Base-by-base conservation (phyloP, 805 yeast species). In the Saccharomycopsis microspora region DNA sequence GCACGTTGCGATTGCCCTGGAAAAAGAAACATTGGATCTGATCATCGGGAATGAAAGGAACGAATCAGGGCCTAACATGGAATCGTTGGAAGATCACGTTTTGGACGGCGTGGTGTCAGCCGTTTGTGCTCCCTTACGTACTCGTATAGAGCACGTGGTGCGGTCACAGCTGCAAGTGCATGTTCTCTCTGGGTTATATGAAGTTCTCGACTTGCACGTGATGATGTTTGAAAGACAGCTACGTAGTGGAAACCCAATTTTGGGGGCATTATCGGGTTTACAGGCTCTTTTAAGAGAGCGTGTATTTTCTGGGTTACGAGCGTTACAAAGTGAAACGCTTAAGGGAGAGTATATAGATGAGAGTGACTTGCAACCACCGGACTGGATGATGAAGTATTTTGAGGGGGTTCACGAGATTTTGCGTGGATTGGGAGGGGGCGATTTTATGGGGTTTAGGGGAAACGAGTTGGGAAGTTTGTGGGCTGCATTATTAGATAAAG, bases 1-100 rank as follows among this genome's bases (percentile, higher is more conserved):
- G 1, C 97, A 93, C 60, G 76, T 89, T 1, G 72, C 85, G 4
- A 80, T 88, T 32, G 95, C 88, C 3, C 85, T 86, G 63, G 98
- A 93, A 62, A 72, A 79, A 39, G 98, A 93, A 58, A 70, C 82
- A 32, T 71, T 90, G 4, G 71, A 71, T 5, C 71, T 79, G 19
- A 64, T 90, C 44, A 34, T 58, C 52, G 47, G 48, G 60, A 51
- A 53, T 54, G 53, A 30, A 58, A 49, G 54, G 8, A 53, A 58
- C 28, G 67, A 63, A 35, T 61, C 68, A 40, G 44, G 56, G 11
- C 52, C 42, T 56, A 3, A 53, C 56, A 30, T 43, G 9, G 34
- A 32, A 3, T 43, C 42, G 33, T 32, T 49, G 28, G 42, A 31
- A 35, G 44, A 5, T 60, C 65, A 3, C 67, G 76, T 9, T 71